Evolutionary conservation across 257 asterid species (phyloP), one percentile per base, ranked within the genome.

Genomic region (Capsicum baccatum): DNA sequence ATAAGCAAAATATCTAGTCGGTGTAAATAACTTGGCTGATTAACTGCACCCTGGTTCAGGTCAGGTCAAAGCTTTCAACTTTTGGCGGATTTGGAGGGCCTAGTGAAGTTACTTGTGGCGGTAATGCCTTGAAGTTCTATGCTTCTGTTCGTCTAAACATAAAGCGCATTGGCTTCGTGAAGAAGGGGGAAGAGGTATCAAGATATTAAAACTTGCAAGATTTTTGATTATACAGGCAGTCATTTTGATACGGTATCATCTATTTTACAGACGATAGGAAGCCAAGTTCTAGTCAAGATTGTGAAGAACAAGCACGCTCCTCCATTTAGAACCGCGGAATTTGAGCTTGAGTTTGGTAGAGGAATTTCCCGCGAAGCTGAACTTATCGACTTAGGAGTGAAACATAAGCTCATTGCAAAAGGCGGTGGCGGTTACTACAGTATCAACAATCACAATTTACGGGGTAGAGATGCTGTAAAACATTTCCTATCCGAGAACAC

Each of bases 61-160:
- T 96, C 85, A 92, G 99, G 59, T 89, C 98, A 26, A 96, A 96
- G 86, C 91, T 97, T 19, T 87, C 93, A 79, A 92, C 97, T 63
- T 92, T 91, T 88, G 96, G 92, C 64, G 91, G 94, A 84, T 97
- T 92, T 91, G 97, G 98, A 15, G 98, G 98, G 68, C 97, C 97
- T 47, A 44, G 91, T 85, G 98, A 97, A 91, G 97, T 94, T 85
- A 97, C 99, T n/a, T 97, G 99, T 88, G 99, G 98, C 74, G 99
- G 99, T 54, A 97, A 97, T 89, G 99, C 99, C 80, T 90, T 97
- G 92, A 97, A 97, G 85, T 95, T 94, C 87, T 97, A 97, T 86
- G 97, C 99, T 90, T 97, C 99, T 54, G 90, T 97, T 88, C 99
- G 97, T 57, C 92, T 97, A 62, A 91, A 97, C 89, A 91, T 97